A percentile compares a stretch with the other conserved stretches of the same genome.
These are phyloP conservation scores for Botrytis sinoallii DNA, from an alignment of 2,329 filamentous ascomycete species.

Conservation along the genomic window DNA sequence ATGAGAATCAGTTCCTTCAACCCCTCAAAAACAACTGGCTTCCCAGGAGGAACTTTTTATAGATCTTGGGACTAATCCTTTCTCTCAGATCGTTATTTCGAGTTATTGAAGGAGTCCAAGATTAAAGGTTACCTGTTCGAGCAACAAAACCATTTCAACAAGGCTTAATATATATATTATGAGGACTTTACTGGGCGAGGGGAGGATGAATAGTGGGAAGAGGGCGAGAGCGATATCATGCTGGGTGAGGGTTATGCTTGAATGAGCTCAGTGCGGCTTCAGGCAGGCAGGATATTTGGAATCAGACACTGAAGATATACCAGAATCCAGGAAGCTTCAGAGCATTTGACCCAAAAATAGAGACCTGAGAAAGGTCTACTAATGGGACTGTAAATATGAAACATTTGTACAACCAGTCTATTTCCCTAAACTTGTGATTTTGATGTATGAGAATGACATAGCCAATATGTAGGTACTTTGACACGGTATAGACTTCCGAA, in stretches of 20 bases:
- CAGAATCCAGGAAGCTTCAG: neutral
- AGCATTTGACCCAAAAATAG: neutral
- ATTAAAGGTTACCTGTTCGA: slow-evolving; percentile 76
- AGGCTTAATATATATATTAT: slow-evolving; percentile 37
- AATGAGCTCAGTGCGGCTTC: neutral
- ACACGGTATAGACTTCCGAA: neutral
- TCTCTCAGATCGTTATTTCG: slow-evolving; percentile 68
- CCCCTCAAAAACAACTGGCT: neutral
- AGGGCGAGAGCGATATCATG: neutral
- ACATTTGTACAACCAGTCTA: slow-evolving; percentile 10
- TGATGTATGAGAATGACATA: neutral
- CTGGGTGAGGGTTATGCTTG: neutral
- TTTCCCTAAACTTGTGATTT: neutral
- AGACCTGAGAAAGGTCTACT: neutral
- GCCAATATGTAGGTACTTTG: neutral
- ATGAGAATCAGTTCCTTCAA: neutral
- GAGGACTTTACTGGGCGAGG: neutral
- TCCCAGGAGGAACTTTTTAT: neutral
- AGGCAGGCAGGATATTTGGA: neutral
- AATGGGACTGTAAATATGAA: slow-evolving; percentile 19
- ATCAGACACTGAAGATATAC: neutral
- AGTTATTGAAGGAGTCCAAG: slow-evolving; percentile 72
- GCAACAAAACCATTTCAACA: slow-evolving; percentile 70
- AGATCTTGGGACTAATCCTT: slow-evolving; percentile 5
- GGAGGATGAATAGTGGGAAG: neutral